These are phyloP conservation scores for Colletotrichum higginsianum DNA, from an alignment of 2,329 filamentous ascomycete genomes.

Conservation along the genomic window DNA sequence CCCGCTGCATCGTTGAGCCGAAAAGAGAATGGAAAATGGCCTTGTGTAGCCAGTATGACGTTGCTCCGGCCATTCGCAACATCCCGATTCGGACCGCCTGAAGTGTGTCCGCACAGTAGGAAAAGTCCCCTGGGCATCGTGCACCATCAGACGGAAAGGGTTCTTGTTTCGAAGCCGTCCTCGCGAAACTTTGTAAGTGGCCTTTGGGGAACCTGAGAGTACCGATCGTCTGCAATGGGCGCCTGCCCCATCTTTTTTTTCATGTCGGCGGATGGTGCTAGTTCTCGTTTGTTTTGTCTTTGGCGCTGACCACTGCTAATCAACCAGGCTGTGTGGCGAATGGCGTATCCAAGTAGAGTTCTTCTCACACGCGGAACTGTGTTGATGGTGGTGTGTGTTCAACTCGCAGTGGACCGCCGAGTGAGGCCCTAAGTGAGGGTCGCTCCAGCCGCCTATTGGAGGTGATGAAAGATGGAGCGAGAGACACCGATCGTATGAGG, in stretches of 20 bases:
- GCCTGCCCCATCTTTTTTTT: constrained; percentile 27
- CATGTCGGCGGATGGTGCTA: not conserved
- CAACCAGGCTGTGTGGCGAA: constrained; percentile 18
- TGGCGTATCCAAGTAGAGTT: constrained; percentile 1
- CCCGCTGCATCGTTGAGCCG: constrained; percentile 17
- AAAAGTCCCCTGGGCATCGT: constrained; percentile 1
- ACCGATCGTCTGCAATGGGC: constrained; percentile 20
- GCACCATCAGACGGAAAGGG: constrained; percentile 38
- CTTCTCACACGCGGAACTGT: not conserved
- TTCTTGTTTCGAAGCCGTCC: constrained; percentile 10
- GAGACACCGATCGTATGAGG: constrained; percentile 18
- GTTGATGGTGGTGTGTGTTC: not conserved
- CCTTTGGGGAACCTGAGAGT: not conserved
- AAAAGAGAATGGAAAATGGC: constrained; percentile 17
- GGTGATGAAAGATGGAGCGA: not conserved
- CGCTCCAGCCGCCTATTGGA: not conserved
- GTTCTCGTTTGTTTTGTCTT: not conserved
- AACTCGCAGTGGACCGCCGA: not conserved
- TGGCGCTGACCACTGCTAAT: not conserved
- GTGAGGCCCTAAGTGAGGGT: not conserved
- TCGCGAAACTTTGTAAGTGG: constrained; percentile 6
- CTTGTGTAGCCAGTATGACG: constrained; percentile 29
- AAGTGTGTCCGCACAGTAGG: constrained; percentile 2
- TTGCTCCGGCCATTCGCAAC: constrained; percentile 11
- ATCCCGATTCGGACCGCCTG: constrained; percentile 16